These are phyloP conservation scores for Zygnema cylindricum DNA, from an alignment of 139 green algal species.

Conservation along the genomic window DNA sequence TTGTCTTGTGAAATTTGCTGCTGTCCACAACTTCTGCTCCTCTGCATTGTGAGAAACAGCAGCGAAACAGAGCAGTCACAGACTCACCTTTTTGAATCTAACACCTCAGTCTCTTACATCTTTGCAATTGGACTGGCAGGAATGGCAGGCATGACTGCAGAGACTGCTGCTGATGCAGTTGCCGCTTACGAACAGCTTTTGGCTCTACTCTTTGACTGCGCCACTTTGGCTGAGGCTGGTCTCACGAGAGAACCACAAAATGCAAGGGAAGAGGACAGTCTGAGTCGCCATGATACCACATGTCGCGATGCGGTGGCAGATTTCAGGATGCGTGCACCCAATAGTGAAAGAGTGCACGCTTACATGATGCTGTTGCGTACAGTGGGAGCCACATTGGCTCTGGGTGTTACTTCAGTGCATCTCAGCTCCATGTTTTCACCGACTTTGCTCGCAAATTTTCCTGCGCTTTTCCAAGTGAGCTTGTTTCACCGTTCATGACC, in stretches of 20 bases:
- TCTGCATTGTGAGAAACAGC: no score
- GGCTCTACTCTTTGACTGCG: slow-evolving; percentile 52
- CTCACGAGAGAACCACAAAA: background rate
- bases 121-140: background rate
- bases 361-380: slow-evolving; percentile 57
- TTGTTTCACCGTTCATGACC: no score
- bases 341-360: slow-evolving; percentile 5
- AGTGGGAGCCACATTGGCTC: slow-evolving; percentile 16
- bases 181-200: slow-evolving; percentile 51
- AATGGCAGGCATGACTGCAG: background rate
- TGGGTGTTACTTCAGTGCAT: slow-evolving; percentile 7
- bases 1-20: no score
- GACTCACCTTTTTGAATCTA: no score
- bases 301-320: slow-evolving; percentile 40
- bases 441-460: slow-evolving; percentile 17
- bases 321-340: background rate
- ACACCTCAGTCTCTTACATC: no score
- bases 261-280: background rate
- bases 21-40: no score
- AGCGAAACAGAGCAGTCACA: no score
- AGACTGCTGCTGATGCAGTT: slow-evolving; percentile 11
- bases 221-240: slow-evolving; percentile 12
- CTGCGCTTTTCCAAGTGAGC: slow-evolving; percentile 28
- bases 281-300: slow-evolving; percentile 23
- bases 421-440: slow-evolving; percentile 28